Evolutionary conservation across 2,329 filamentous ascomycete genomes (phyloP).

Genomic region (Fusarium globosum): DNA sequence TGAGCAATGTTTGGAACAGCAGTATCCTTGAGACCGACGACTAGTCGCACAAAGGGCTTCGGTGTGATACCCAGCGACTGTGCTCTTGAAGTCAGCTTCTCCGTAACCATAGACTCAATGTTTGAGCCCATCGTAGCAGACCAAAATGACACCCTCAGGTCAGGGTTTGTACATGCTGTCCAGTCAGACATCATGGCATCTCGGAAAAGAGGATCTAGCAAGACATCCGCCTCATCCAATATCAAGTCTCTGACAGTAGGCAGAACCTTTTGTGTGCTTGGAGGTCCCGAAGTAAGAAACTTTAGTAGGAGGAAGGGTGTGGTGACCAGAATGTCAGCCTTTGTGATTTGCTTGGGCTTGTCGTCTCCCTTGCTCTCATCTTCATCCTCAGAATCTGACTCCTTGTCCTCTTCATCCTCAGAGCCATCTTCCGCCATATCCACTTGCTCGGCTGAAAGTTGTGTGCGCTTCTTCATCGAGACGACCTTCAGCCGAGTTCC

Average conservation of each 20-base stretch:
- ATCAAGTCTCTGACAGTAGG: conserved; percentile 79
- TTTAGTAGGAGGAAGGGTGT: conserved; percentile 76
- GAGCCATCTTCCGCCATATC: conserved; percentile 54
- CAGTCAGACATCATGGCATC: conserved; percentile 89
- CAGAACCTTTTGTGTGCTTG: conserved; percentile 61
- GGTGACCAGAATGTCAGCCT: conserved; percentile 55
- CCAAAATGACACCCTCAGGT: conserved; percentile 85
- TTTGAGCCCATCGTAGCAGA: conserved; percentile 97
- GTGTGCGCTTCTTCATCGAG: conserved; percentile 88
- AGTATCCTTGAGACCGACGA: conserved; percentile 96
- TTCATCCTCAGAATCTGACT: conserved; percentile 52
- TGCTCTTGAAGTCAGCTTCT: conserved; percentile 70
- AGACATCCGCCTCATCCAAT: conserved; percentile 94
- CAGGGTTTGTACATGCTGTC: conserved; percentile 77
- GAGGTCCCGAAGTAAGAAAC: conserved; percentile 65
- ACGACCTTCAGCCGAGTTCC: conserved; percentile 84
- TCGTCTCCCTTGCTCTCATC: conserved; percentile 36
- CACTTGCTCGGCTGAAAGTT: conserved; percentile 63
- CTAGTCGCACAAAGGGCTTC: conserved; percentile 78
- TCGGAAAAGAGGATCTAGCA: conserved; percentile 89
- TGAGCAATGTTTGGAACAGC: conserved; percentile 93
- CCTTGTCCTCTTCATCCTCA: conserved; percentile 53
- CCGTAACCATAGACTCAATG: conserved; percentile 81
- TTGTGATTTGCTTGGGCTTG: conserved; percentile 47
- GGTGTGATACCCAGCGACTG: conserved; percentile 50